Evolutionary conservation across 129 eudicot species (phyloP), one percentile per base, ranked within the genome.

Genomic region (Tagetes patula): DNA sequence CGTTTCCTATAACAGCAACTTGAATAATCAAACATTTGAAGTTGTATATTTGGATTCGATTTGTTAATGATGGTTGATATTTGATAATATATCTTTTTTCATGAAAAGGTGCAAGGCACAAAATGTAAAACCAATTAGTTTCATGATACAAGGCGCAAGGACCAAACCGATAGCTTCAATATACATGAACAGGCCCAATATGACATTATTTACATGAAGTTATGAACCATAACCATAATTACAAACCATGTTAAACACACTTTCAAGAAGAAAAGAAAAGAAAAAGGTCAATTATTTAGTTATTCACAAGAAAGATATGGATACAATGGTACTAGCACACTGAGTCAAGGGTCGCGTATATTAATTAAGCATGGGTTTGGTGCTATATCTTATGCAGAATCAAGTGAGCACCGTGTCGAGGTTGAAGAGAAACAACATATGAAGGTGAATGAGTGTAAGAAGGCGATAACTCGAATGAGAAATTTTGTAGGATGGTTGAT

Each of bases 391-490:
- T 83, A 47, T 27, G 82, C 31, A 87, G 79, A 32, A 74, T 79
- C 39, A 87, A 32, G 14, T 77, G 85, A 39, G 85, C 89, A 48
- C 89, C 89, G 39, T 73, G 36, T 67, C 82, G 85, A 2, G 93
- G 89, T 72, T 78, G 83, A 48, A 84, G 87, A 8, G 85, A 79
- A 2, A 75, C 80, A 46, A 71, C 80, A 49, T 66, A 75, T 0
- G 78, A 52, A 63, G 93, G 92, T 2, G 92, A 79, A 77, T 87
- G 89, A 62, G 76, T 78, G 47, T 87, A 87, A 61, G 87, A 79
- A 12, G 87, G 92, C 6, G 89, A 84, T n/a, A 84, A 67, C 74
- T 84, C 80, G 32, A 87, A 84, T 0, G 83, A 65, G 56, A 87
- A 87, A 38, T 83, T 75, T 39, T 73, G 75, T 70, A 82, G 82